Base-by-base conservation (phyloP, 1,139 yeast genomes). In the Yamadazyma triangularis region DNA sequence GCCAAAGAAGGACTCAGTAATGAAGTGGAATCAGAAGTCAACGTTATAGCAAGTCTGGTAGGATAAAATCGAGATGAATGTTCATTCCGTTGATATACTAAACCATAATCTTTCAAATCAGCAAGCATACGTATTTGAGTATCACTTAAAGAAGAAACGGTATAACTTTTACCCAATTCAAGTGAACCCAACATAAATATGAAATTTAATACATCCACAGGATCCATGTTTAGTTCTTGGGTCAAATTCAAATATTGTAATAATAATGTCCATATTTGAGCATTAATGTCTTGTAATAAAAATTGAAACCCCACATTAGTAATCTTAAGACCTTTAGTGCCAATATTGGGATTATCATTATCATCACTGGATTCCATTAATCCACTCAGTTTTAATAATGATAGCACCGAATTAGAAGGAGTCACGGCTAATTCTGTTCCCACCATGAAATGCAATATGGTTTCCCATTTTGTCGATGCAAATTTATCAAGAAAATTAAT, bases 221-320 rank as follows among this genome's bases (percentile, higher is more conserved):
- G 93, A 56, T 91, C 95, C 95, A 89, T 86, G 48, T 84, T 78
- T 30, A 86, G 67, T 27, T 79, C 79, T 46, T 86, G 93, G 0
- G 96, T 77, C 69, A 87, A 73, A 51, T 83, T 83, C 39, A 93
- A 64, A 52, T 93, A 93, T 53, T 91, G 96, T 30, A 91, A 62
- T 25, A 91, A 59, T 24, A 91, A 63, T 0, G 96, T 82, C 99
- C 99, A 91, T 11, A 91, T 82, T 57, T 91, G 99, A 1, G 96
- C 86, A 53, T 87, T 88, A 18, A 84, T 84, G 48, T 89, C 96
- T 54, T 91, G 98, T 28, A 91, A 62, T 38, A 91, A 60, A 50
- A 91, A 91, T 60, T 91, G 98, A 54, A 91, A 91, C 13, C 99
- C 99, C 25, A 78, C 74, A 44, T 87, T 86, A 3, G 98, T 89